Evolutionary conservation across 768 basidiomycete genomes (phyloP), one percentile per base, ranked within the genome.

Genomic region (Rhodotorula diobovata): DNA sequence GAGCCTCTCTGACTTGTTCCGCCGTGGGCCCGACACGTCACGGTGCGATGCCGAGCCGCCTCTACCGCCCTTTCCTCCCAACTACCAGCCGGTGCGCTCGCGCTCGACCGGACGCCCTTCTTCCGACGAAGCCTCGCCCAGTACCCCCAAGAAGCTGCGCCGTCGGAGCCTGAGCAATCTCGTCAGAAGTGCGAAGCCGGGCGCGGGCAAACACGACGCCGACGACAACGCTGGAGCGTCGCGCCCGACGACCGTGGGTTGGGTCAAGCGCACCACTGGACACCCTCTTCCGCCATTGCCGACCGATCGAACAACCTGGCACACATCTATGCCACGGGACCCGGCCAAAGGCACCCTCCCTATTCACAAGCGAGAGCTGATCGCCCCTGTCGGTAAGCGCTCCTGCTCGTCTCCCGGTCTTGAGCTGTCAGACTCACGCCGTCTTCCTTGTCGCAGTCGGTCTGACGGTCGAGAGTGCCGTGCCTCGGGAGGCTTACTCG

Each of bases 1-100:
- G 37, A 28, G 41, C 25, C 58, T 67, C 66, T 37, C 23, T 32
- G 34, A 35, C 32, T 54, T 53, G 2, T 67, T 67, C 45, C 59
- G 60, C 4, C 63, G 55, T 6, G 2, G 43, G 10, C 43, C 43
- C 8, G 41, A 20, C 10, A 12, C 59, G 2, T 15, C 41, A 0
- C 3, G 4, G 25, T 45, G 23, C 34, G 37, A 45, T n/a, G 12
- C 37, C 16, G 35, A 2, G n/a, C 53, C 18, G 30, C 53, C 4
- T 21, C n/a, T 1, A 7, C 53, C 18, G 32, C 15, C 18, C 32
- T 32, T 21, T 2, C 11, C 53, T 30, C 7, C 30, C 16, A 54
- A 15, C 15, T 16, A 6, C 10, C 53, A 15, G 53, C 20, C 53
- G 14, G 11, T 16, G 32, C 32, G 18, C 30, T 16, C 30, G 30